Percentiles rank a stretch among this genome's conserved stretches.
Evolutionary conservation across 2,329 filamentous ascomycete genomes (phyloP).

Genomic region (Fusarium vanettenii): DNA sequence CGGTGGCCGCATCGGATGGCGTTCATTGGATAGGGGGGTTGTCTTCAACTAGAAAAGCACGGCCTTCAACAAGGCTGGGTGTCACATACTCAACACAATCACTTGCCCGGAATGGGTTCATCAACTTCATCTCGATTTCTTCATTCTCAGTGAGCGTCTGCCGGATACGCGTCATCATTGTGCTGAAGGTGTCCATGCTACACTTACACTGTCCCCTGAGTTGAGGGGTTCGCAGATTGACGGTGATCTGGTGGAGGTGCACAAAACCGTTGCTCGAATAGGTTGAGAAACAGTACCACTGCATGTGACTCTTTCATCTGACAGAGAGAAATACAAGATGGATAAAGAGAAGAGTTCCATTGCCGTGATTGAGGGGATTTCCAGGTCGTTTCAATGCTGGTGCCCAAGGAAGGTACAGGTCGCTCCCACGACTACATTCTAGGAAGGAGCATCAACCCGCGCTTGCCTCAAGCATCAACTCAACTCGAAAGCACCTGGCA

Average conservation of each 20-base stretch:
- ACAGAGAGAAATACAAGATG: neutral
- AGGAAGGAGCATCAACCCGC: neutral
- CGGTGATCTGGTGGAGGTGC: conserved; percentile 2
- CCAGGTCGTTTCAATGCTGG: neutral
- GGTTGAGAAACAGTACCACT: conserved; percentile 19
- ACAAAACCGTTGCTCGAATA: conserved; percentile 7
- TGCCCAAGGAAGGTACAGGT: conserved; percentile 4
- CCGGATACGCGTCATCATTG: neutral
- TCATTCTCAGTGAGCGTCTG: neutral
- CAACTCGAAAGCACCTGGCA: neutral
- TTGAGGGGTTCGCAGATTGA: neutral
- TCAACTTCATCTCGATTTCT: conserved; percentile 1
- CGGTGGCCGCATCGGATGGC: conserved; percentile 41
- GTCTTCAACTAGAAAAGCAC: conserved; percentile 45
- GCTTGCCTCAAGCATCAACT: conserved; percentile 7
- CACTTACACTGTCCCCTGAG: conserved; percentile 6
- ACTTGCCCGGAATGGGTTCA: conserved; percentile 17
- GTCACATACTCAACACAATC: conserved; percentile 29
- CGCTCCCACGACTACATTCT: neutral
- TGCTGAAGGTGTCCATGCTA: neutral
- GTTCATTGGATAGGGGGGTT: conserved; percentile 36
- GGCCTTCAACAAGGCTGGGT: conserved; percentile 45
- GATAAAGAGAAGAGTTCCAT: neutral
- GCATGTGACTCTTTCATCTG: neutral
- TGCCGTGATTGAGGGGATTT: neutral